Evolutionary conservation across 2,329 filamentous ascomycete species (phyloP).

Genomic region (Sporothrix euskadiensis): DNA sequence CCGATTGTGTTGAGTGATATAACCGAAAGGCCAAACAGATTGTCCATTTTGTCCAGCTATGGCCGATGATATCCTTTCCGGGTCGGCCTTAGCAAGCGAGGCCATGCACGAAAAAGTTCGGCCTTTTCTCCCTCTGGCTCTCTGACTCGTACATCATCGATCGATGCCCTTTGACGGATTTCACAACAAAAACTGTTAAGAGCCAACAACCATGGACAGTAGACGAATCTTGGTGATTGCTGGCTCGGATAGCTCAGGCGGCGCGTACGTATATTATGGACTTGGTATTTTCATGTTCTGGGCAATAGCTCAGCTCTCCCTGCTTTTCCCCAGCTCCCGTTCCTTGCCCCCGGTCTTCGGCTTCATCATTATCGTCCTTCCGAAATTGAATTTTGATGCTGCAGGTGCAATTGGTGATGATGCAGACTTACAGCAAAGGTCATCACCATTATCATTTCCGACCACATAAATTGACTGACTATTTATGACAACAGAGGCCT

Average conservation of each 20-base stretch:
- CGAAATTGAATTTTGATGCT: neutral
- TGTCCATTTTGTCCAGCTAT: neutral
- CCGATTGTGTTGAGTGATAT: neutral
- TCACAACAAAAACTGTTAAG: neutral
- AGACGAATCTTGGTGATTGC: constrained; percentile 75
- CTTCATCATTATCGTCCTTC: neutral
- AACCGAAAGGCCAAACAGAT: neutral
- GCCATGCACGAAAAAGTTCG: neutral
- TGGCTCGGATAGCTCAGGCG: constrained; percentile 87
- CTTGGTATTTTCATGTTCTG: neutral
- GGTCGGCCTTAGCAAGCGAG: constrained; percentile 9
- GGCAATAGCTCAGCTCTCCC: neutral
- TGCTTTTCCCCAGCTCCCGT: neutral
- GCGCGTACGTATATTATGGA: constrained; percentile 60
- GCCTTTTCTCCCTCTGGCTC: neutral
- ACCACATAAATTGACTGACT: neutral
- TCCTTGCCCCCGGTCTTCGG: neutral
- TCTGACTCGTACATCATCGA: neutral
- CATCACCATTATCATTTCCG: too few species aligned
- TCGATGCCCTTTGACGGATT: neutral
- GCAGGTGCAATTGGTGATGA: neutral
- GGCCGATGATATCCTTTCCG: constrained; percentile 17
- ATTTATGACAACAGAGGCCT: constrained; percentile 63
- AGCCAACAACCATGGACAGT: constrained; percentile 31
- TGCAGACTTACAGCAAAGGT: neutral